Base-by-base conservation (phyloP, 1,284 basidiomycete genomes). In the Ganoderma multipileum region DNA sequence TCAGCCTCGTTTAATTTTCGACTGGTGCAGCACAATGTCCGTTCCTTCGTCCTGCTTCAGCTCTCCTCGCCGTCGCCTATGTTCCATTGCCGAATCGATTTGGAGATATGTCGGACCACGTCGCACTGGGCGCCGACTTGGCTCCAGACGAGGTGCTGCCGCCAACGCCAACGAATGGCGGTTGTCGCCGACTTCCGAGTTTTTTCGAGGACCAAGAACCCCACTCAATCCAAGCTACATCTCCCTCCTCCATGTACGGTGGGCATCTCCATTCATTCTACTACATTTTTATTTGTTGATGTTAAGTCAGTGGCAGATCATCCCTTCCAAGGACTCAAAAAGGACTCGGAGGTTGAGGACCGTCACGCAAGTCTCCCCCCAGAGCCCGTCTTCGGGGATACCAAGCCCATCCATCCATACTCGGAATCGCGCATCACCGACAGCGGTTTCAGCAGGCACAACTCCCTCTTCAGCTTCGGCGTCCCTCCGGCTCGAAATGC, bases 381-480 rank as follows among this genome's bases (percentile, higher is more conserved):
- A 39, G 23, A 38, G 36, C 30, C 36, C n/a, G n/a, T 20, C 57
- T 11, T 5, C 2, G 30, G 12, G 23, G 30, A 20, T 23, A 5
- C 28, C 16, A 33, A 7, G 33, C 26, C n/a, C 12, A 18, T 30
- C 41, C 42, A 26, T 12, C 44, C 66, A 6, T 12, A 54, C 50
- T 59, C 54, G 14, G 54, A 16, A 44, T 33, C 30, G 18, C 28
- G 33, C 11, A 28, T 41, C 54, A 61, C 55, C 33, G 66, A 67
- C 26, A 72, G 57, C 28, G 62, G 72, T 8, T 79, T 88, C 65
- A 79, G 78, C 64, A 80, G 87, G 38, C 85, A 86, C 65, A 85
- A 85, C 23, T 89, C 88, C 26, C 78, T 90, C 62, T 79, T 89
- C 66, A 86, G 82, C 72, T 76, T 84, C 60, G 83, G 83, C 33